These are phyloP conservation scores for Coniochaeta hoffmannii DNA, from an alignment of 2,329 filamentous ascomycete species.

Conservation along the genomic window DNA sequence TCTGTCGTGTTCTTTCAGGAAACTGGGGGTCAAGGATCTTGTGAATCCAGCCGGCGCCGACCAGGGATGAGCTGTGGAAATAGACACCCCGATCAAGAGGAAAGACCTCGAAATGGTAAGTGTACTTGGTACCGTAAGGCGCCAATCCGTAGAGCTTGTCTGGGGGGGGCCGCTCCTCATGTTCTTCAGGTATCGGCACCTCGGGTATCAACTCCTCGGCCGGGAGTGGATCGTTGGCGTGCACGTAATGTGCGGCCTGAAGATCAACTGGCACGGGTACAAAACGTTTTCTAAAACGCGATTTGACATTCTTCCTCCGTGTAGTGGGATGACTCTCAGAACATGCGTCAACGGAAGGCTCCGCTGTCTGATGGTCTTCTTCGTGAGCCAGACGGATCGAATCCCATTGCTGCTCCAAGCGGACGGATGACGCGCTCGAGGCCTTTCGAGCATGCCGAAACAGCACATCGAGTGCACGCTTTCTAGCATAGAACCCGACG, in stretches of 20 bases:
- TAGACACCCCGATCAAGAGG: slow-evolving; percentile 47
- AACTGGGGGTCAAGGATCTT: slow-evolving; percentile 26
- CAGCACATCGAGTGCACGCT: slow-evolving; percentile 46
- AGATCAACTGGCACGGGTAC: slow-evolving; percentile 38
- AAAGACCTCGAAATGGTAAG: slow-evolving; percentile 55
- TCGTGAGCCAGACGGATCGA: neutral
- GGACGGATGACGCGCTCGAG: neutral
- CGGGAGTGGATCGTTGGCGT: slow-evolving; percentile 45
- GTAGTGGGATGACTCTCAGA: neutral
- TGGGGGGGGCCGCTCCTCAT: slow-evolving; percentile 11
- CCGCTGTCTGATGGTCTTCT: neutral
- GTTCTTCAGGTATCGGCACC: slow-evolving; percentile 14
- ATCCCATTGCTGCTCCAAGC: neutral
- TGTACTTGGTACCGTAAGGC: slow-evolving; percentile 54
- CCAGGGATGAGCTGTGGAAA: slow-evolving; percentile 52
- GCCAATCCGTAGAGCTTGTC: slow-evolving; percentile 46
- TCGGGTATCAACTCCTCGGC: slow-evolving; percentile 15
- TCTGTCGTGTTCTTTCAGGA: slow-evolving; percentile 18
- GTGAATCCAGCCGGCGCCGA: slow-evolving; percentile 46
- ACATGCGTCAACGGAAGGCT: neutral
- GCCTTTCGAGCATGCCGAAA: slow-evolving; percentile 34
- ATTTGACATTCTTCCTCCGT: slow-evolving; percentile 12
- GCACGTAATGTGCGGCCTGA: slow-evolving; percentile 43
- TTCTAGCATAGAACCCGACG: slow-evolving; percentile 40
- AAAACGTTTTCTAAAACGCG: slow-evolving; percentile 34